These are phyloP conservation scores for Seiridium unicorne DNA, from an alignment of 2,329 filamentous ascomycete genomes.

Conservation along the genomic window DNA sequence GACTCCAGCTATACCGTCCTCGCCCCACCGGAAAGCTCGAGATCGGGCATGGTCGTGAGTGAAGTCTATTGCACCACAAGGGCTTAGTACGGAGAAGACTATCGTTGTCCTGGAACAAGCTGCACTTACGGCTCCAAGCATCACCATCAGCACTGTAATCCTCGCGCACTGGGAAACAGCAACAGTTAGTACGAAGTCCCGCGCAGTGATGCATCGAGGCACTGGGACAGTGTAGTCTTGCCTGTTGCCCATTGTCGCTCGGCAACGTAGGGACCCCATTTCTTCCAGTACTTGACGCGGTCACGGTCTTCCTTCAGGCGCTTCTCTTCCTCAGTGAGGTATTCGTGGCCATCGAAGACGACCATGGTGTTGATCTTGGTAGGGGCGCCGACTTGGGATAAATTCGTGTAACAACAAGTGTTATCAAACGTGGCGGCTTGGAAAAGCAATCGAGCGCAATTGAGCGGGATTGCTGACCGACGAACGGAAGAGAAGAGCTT, in stretches of 20 bases:
- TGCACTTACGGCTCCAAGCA: conserved; percentile 85
- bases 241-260: conserved; percentile 96
- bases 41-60: conserved; percentile 89
- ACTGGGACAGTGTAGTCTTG: conserved; percentile 37
- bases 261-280: conserved; percentile 91
- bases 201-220: background rate
- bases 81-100: conserved; percentile 21
- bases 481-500: background rate
- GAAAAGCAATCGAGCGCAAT: background rate
- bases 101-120: conserved; percentile 6
- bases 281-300: conserved; percentile 92
- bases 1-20: conserved; percentile 94
- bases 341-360: conserved; percentile 83
- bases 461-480: background rate
- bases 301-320: conserved; percentile 83
- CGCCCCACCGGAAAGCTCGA: conserved; percentile 89
- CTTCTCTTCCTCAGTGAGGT: conserved; percentile 86
- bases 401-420: background rate
- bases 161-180: conserved; percentile 65
- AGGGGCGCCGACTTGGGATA: too few species aligned
- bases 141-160: conserved; percentile 89
- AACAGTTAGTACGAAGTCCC: conserved; percentile 1
- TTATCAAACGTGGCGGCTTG: background rate
- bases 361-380: conserved; percentile 63
- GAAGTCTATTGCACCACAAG: conserved; percentile 64